Evolutionary conservation across 495 filamentous ascomycete genomes (phyloP).

Genomic region (Penicillium turbatum): DNA sequence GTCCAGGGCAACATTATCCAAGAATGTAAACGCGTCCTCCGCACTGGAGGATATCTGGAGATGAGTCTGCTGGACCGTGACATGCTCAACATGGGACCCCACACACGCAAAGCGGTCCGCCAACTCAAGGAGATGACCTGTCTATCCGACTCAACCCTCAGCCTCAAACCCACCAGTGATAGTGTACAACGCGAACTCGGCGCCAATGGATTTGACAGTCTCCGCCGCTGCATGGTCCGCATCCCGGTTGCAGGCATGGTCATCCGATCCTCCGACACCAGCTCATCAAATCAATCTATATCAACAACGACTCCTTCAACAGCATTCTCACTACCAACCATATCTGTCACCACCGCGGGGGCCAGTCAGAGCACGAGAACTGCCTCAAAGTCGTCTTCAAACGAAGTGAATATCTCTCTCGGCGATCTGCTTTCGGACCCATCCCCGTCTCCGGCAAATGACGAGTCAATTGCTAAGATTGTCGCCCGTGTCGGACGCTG

Average conservation of each 20-base stretch:
- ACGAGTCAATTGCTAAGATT: constrained; percentile 84
- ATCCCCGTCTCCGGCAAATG: constrained; percentile 50
- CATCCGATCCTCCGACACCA: constrained; percentile 35
- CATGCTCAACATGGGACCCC: constrained; percentile 80
- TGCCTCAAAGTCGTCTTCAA: constrained; percentile 32
- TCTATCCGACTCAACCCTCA: constrained; percentile 55
- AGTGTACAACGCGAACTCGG: constrained; percentile 72
- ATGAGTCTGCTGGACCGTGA: constrained; percentile 80
- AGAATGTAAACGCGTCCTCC: constrained; percentile 86
- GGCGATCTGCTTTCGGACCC: constrained; percentile 66
- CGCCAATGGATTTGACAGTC: constrained; percentile 72
- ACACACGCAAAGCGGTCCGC: constrained; percentile 69
- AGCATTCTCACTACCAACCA: constrained; percentile 24
- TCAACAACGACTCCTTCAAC: constrained; percentile 28
- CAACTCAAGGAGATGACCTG: constrained; percentile 73
- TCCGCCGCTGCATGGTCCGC: constrained; percentile 83
- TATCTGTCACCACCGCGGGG: constrained; percentile 22
- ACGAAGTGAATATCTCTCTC: constrained; percentile 54
- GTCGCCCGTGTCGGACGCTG: constrained; percentile 88
- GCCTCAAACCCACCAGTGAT: constrained; percentile 72
- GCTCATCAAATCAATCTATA: constrained; percentile 32
- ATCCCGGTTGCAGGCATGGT: constrained; percentile 81
- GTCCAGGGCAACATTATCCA: constrained; percentile 76
- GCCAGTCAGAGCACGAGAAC: constrained; percentile 21
- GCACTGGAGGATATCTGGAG: constrained; percentile 86